These are phyloP conservation scores for Brettanomyces nanus DNA, from an alignment of 805 yeast species.

Conservation along the genomic window DNA sequence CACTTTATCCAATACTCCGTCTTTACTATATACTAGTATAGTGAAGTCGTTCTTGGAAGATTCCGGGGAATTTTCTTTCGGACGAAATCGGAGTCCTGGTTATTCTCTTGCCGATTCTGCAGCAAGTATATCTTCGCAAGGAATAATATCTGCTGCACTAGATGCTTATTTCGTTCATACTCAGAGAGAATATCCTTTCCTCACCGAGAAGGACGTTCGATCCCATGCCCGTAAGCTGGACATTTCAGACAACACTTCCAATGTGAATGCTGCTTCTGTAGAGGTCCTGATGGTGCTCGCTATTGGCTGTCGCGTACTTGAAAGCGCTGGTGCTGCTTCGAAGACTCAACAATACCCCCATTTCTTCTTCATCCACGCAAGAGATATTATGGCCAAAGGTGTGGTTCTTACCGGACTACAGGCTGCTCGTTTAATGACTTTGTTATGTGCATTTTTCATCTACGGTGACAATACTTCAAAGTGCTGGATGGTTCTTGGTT, in stretches of 20 bases:
- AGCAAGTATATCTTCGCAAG: neutral
- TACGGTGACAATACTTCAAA: slow-evolving; percentile 1
- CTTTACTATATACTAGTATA: neutral
- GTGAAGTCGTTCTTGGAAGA: too few species aligned
- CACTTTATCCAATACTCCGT: too few species aligned
- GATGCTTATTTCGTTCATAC: slow-evolving; percentile 38
- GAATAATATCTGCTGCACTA: slow-evolving; percentile 25
- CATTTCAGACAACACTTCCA: slow-evolving; percentile 13
- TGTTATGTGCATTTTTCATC: slow-evolving; percentile 3
- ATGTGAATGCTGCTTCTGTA: slow-evolving; percentile 20
- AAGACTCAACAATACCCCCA: neutral
- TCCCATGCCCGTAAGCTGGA: neutral
- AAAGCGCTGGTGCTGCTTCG: slow-evolving; percentile 1
- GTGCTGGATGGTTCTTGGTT: slow-evolving; percentile 36
- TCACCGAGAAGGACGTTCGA: slow-evolving; percentile 26
- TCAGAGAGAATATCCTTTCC: slow-evolving; percentile 36
- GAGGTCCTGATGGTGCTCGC: slow-evolving; percentile 1
- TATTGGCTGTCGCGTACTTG: slow-evolving; percentile 1
- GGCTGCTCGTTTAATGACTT: neutral
- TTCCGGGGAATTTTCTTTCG: too few species aligned
- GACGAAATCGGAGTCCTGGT: too few species aligned
- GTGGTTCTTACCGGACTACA: neutral
- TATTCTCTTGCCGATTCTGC: too few species aligned
- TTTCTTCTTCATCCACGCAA: slow-evolving; percentile 3
- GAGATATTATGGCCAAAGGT: neutral